Evolutionary conservation across 2,329 filamentous ascomycete genomes (phyloP), one percentile per base, ranked within the genome.

Genomic region (Endothia cerciana): DNA sequence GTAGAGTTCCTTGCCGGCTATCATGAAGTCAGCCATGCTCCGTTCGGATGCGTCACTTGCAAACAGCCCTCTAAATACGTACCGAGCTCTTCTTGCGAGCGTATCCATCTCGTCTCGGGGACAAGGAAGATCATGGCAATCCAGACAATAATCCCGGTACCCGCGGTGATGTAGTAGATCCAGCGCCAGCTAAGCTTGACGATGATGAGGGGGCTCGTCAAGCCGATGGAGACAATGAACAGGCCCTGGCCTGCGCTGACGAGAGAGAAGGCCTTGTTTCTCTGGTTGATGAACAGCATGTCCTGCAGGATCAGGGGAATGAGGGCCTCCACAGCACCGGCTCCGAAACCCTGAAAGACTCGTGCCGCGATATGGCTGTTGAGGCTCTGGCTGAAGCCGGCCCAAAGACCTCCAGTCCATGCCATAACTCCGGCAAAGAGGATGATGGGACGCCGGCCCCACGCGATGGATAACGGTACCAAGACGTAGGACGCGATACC

Each of bases 261-360:
- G 30, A 67, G 64, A n/a, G 71, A 69, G 38, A 72, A 64, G 5
- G 71, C 71, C 53, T 65, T 69, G 65, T 70, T 71, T 13, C 71
- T 67, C 64, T 73, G 67, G 55, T 73, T 69, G 36, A 73, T 70
- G 60, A 73, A 73, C 60, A 71, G 61, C 49, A 73, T 65, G 30
- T 73, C 71, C 65, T 72, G 71, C 8, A 72, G 64, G 22, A 73
- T 72, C 2, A 73, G 65, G 4, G 71, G 71, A 8, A 73, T 65
- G 15, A 73, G 66, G n/a, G 71, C 70, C 58, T 73, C 71, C 45
- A 73, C 70, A 2, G 71, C 68, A 1, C 71, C 71, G 5, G 68
- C 70, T 1, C 71, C 71, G 15, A 73, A 65, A 4, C 70, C 71
- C 28, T 72, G 71, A 41, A 72, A 60, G 28, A 69, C 66, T 15